phyloP scores from a whole-genome alignment of 768 basidiomycete species.

The Hemileccinum rubropunctum region DNA sequence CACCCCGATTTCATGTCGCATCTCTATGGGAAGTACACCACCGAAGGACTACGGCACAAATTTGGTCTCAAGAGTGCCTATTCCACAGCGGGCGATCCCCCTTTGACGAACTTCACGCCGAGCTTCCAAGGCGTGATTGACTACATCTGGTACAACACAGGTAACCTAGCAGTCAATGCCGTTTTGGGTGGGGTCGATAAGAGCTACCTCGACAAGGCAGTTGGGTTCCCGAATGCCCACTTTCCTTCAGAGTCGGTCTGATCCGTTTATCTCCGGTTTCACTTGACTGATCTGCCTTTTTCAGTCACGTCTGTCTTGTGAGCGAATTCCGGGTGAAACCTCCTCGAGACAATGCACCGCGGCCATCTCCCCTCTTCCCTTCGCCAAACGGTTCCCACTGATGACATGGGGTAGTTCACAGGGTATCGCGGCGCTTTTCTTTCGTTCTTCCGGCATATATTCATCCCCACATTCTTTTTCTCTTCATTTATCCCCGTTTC shows the following conservation, averaged over 20 bases:
- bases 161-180: conserved; percentile 71
- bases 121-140: conserved; percentile 86
- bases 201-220: conserved; percentile 81
- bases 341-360: conserved; percentile 46
- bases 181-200: conserved; percentile 89
- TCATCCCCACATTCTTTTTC: conserved; percentile 3
- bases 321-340: conserved; percentile 80
- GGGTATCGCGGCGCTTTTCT: conserved; percentile 5
- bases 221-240: conserved; percentile 96
- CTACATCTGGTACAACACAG: conserved; percentile 88
- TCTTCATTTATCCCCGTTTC: conserved; percentile 21
- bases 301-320: conserved; percentile 69
- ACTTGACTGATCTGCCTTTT: conserved; percentile 10
- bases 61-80: conserved; percentile 87
- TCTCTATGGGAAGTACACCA: conserved; percentile 90
- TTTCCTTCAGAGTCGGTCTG: conserved; percentile 92
- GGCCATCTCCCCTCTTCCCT: conserved; percentile 39
- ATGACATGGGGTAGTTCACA: conserved; percentile 2
- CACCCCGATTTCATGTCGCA: conserved; percentile 94
- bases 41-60: conserved; percentile 78
- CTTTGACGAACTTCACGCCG: conserved; percentile 89
- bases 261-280: conserved; percentile 4
- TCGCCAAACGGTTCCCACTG: conserved; percentile 36
- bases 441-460: conserved; percentile 6
- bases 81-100: conserved; percentile 52